Conservation (phyloP, 345 rosid genomes). For the Turnera subulata region DNA sequence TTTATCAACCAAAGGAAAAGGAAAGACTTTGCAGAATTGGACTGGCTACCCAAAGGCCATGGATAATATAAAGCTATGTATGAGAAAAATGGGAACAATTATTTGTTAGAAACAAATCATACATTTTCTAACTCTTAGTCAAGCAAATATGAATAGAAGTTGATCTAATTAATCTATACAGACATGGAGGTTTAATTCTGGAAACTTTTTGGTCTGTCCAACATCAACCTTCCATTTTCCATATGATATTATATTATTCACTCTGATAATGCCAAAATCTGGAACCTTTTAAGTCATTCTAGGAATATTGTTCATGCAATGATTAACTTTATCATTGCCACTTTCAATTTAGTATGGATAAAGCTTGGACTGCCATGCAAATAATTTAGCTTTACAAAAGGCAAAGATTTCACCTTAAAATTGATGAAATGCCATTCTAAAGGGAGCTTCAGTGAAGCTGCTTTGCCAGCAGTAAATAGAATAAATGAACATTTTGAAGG, state of each 20-base stretch:
- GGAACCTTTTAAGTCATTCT: conserved; percentile 14
- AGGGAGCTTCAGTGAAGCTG: conserved; percentile 27
- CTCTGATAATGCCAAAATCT: conserved; percentile 23
- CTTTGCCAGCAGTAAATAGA: background rate
- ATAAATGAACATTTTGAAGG: background rate
- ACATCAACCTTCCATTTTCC: too few relatives aligned
- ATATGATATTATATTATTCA: background rate
- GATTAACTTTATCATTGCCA: conserved; percentile 28
- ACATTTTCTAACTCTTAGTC: too few relatives aligned
- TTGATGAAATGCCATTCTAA: background rate
- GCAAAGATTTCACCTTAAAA: conserved; percentile 16
- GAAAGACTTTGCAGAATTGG: conserved; percentile 11
- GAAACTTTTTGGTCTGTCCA: too few relatives aligned
- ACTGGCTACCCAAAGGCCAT: background rate
- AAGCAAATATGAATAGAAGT: too few relatives aligned
- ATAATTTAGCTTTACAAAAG: conserved; percentile 25
- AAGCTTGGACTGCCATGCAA: conserved; percentile 8
- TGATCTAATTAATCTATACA: too few relatives aligned
- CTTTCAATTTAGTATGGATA: too few relatives aligned
- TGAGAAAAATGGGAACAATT: background rate
- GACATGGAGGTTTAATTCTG: too few relatives aligned
- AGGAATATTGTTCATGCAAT: conserved; percentile 17
- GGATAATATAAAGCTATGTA: background rate
- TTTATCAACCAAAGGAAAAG: conserved; percentile 17
- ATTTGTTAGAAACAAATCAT: too few relatives aligned